Evolutionary conservation across 2,329 filamentous ascomycete species (phyloP).

Genomic region (Fusarium sulawesiense): DNA sequence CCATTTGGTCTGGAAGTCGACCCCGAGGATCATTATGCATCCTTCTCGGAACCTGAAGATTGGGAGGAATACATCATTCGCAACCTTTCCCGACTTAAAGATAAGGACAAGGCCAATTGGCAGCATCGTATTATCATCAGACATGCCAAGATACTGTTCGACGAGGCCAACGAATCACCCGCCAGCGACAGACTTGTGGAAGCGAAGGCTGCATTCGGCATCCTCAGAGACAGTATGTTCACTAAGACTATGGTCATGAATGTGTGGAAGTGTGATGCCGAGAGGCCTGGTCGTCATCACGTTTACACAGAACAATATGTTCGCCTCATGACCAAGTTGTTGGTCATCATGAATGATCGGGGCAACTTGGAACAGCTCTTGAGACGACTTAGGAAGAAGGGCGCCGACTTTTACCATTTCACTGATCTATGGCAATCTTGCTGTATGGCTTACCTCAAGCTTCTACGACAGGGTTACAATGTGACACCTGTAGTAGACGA

Average conservation of each 20-base stretch:
- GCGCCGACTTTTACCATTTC: constrained; percentile 77
- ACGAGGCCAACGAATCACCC: constrained; percentile 52
- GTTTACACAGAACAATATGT: constrained; percentile 92
- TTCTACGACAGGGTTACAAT: constrained; percentile 62
- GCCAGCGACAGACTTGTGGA: constrained; percentile 66
- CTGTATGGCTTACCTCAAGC: constrained; percentile 64
- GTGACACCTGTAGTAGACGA: constrained; percentile 63
- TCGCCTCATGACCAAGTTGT: constrained; percentile 79
- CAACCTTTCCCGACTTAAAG: constrained; percentile 63
- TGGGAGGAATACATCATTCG: constrained; percentile 67
- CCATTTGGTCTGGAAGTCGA: constrained; percentile 59
- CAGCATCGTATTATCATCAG: constrained; percentile 91
- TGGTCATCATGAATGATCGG: constrained; percentile 80
- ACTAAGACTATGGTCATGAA: constrained; percentile 96
- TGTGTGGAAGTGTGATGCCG: constrained; percentile 93
- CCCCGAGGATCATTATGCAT: constrained; percentile 50
- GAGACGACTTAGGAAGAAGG: constrained; percentile 82
- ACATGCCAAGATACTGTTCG: constrained; percentile 68
- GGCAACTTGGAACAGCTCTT: constrained; percentile 81
- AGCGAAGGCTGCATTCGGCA: constrained; percentile 81
- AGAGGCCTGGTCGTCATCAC: constrained; percentile 85
- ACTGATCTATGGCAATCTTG: constrained; percentile 69
- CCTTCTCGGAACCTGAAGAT: constrained; percentile 63
- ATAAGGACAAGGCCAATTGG: constrained; percentile 93
- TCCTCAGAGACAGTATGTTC: constrained; percentile 79